phyloP scores from a whole-genome alignment of 2,329 filamentous ascomycete species.

The Fusarium robinianum region DNA sequence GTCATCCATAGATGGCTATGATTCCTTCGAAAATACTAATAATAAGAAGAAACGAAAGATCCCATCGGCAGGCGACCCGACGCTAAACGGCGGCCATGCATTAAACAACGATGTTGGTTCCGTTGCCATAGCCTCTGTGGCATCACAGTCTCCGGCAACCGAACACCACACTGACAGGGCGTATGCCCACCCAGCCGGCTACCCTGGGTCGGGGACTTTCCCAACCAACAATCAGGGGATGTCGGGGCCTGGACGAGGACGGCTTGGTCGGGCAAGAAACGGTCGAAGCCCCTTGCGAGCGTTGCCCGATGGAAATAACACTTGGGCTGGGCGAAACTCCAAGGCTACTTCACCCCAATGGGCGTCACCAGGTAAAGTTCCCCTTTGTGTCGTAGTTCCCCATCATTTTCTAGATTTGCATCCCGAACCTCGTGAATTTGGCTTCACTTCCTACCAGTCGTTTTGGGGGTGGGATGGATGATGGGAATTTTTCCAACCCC shows the following conservation, averaged over 20 bases:
- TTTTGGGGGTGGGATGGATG: neutral
- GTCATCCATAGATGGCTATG: constrained; percentile 83
- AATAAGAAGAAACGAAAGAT: constrained; percentile 99
- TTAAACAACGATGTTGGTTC: constrained; percentile 49
- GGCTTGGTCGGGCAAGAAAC: constrained; percentile 71
- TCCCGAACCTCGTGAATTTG: neutral
- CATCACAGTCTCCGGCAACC: constrained; percentile 34
- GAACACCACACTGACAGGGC: constrained; percentile 38
- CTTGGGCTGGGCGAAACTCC: constrained; percentile 56
- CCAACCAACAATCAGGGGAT: constrained; percentile 62
- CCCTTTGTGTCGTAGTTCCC: constrained; percentile 1
- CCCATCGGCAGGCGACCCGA: constrained; percentile 78
- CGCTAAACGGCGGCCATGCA: constrained; percentile 48
- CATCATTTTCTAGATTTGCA: neutral
- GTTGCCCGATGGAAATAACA: constrained; percentile 61
- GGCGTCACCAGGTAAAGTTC: constrained; percentile 52
- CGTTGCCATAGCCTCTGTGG: constrained; percentile 31
- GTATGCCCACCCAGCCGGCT: constrained; percentile 34
- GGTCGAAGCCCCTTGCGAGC: constrained; percentile 66
- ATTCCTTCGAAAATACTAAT: constrained; percentile 97
- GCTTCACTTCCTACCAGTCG: neutral
- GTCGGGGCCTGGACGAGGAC: constrained; percentile 82
- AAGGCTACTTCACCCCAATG: constrained; percentile 52
- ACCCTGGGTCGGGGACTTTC: constrained; percentile 52
- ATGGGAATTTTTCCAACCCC: neutral